phyloP scores from a whole-genome alignment of 2,329 filamentous ascomycete species.

The Nannizziopsis arthrosporioides region DNA sequence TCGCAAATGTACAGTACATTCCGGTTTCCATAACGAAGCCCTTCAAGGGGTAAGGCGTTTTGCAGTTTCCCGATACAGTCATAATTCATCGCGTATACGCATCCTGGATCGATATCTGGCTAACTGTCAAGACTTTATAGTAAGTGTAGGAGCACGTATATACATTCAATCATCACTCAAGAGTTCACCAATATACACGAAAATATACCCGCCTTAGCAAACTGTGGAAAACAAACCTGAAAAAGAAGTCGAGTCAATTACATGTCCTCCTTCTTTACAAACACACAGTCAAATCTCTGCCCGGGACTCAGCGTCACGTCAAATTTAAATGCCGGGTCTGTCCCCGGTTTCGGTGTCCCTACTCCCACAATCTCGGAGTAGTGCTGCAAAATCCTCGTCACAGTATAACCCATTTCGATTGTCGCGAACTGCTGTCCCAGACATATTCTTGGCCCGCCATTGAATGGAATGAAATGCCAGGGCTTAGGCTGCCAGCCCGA shows the following conservation, averaged over 20 bases:
- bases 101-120: too few relatives aligned
- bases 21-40: too few relatives aligned
- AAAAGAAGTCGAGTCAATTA: neutral
- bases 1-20: too few relatives aligned
- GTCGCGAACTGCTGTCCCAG: conserved; percentile 50
- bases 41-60: too few relatives aligned
- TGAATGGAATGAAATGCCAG: conserved; percentile 46
- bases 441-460: conserved; percentile 44
- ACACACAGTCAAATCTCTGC: conserved; percentile 30
- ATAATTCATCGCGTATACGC: too few relatives aligned
- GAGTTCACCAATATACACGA: too few relatives aligned
- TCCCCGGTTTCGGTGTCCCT: conserved; percentile 22
- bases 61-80: too few relatives aligned
- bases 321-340: conserved; percentile 27
- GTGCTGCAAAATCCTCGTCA: conserved; percentile 34
- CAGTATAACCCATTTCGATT: conserved; percentile 46
- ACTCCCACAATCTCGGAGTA: conserved; percentile 30
- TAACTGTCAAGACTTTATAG: too few relatives aligned
- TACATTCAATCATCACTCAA: too few relatives aligned
- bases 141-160: too few relatives aligned
- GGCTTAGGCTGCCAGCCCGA: conserved; percentile 41
- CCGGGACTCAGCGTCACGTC: conserved; percentile 32
- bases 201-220: too few relatives aligned
- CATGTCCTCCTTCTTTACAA: conserved; percentile 18
- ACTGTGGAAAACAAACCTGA: too few relatives aligned